Conservation (phyloP, 805 yeast species). For the Candida ascalaphidarum region DNA sequence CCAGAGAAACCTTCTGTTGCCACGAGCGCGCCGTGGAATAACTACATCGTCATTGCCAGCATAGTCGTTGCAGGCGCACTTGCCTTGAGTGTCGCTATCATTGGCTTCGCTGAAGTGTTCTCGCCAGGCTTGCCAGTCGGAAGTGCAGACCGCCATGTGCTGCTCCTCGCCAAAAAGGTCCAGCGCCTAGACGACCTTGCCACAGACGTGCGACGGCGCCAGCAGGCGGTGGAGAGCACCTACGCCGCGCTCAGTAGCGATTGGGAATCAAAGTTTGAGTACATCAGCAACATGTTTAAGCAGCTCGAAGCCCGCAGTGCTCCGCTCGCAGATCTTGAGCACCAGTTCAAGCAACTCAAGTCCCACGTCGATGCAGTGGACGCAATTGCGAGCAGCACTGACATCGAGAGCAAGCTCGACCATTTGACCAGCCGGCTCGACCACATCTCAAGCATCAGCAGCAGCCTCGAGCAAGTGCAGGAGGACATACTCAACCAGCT, state of each 20-base stretch:
- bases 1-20: too few relatives aligned
- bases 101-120: too few relatives aligned
- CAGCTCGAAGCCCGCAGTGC: constrained; percentile 2
- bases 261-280: constrained; percentile 10
- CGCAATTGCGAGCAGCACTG: constrained; percentile 2
- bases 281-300: constrained; percentile 6
- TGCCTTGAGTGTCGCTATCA: too few relatives aligned
- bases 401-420: constrained; percentile 7
- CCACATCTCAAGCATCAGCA: constrained; percentile 6
- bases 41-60: too few relatives aligned
- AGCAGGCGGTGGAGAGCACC: constrained; percentile 10
- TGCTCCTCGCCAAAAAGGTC: too few relatives aligned
- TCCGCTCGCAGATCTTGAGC: constrained; percentile 4
- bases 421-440: constrained; percentile 9
- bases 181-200: constrained; percentile 8
- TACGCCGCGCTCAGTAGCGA: constrained; percentile 6
- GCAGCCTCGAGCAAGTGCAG: constrained; percentile 8
- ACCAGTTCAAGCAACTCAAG: constrained; percentile 8
- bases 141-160: too few relatives aligned
- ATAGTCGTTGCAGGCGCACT: too few relatives aligned
- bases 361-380: constrained; percentile 4
- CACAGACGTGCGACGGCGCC: constrained; percentile 8
- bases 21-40: too few relatives aligned
- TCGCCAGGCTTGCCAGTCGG: too few relatives aligned
- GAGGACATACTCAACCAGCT: constrained; percentile 11